Base-by-base conservation (phyloP, 139 green algal species). In the Monoraphidium neglectum region DNA sequence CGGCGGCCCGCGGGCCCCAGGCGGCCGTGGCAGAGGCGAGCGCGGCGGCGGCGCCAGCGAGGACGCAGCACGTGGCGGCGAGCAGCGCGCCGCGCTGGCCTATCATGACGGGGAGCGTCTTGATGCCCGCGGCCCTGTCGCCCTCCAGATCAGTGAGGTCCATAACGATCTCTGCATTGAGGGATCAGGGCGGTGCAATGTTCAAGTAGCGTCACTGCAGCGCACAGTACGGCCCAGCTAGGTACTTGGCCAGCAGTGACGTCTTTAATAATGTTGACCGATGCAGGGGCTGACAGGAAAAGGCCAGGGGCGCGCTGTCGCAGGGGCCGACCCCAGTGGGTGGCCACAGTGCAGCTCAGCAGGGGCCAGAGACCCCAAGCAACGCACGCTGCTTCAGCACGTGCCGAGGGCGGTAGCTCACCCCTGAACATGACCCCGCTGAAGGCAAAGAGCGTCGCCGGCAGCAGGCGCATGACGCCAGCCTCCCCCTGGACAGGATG, bases 91-190 rank as follows among this genome's bases (percentile, higher is more conserved):
- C 49, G 30, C 59, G 28, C 46, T 49, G 51, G 60, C 88, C 88
- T 0, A 89, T 49, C 18, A 87, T 54, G 6, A 92, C 90, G 0
- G 88, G 83, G 2, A 94, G 73, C 0, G 90, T 94, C 43, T 53
- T 57, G 1, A 94, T 70, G 30, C 84, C 80, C 0, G 72, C 76
- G 0, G 63, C 75, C 10, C 51, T 24, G 76, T 94, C 90, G 28
- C 90, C 90, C 36, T 80, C 73, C 46, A 63, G 51, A 53, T 90
- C 90, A n/a, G 77, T 84, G 26, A 88, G 65, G 78, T 92, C 86
- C 87, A 90, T 92, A 10, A 94, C 46, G 1, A 90, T 82, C 66
- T 90, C 84, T n/a, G n/a, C n/a, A n/a, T n/a, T n/a, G n/a, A n/a
- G n/a, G n/a, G n/a, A n/a, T n/a, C n/a, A n/a, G n/a, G n/a, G n/a